Base-by-base conservation (phyloP, 192 early-diverging fungal species). In the Coemansia sp. region DNA sequence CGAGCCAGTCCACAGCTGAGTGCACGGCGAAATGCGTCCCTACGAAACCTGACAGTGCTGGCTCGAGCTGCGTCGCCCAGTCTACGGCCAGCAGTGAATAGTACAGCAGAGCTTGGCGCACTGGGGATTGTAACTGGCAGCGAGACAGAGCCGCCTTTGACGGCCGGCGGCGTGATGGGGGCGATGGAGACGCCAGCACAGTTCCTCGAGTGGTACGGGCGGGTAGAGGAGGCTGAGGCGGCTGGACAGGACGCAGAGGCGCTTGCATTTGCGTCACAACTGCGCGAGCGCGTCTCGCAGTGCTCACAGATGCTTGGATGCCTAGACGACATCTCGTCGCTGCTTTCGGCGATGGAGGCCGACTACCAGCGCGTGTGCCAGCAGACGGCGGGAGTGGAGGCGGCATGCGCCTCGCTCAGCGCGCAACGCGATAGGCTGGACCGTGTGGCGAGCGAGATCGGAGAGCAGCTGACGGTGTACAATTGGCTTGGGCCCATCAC, bases 131-230 rank as follows among this genome's bases (percentile, higher is more conserved):
- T 60, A 33, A 33, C 34, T 60, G 57, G 57, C 44, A 52, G 24
- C n/a, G 49, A 36, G 3, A 6, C 64, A 36, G 52, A 39, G 47
- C 39, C 50, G 20, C 20, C 64, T 13, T 5, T 63, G 41, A 46
- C n/a, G 3, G 38, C 38, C 5, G 29, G 50, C 5, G 15, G 40
- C 43, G 31, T 80, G 31, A 55, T 73, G 15, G 86, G 82, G 75
- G 86, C 92, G 2, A 92, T 98, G 44, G 91, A 95, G 57, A 97
- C 90, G 3, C 90, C 92, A 0, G 93, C 95, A 29, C 91, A 98
- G 84, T 99, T 99, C 66, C 88, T 98, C 64, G 91, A 94, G 68
- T 99, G 97, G 97, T 97, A 96, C 83, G 85, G 92, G 18, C 70
- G 64, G 12, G 88, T 93, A 6, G 95, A 98, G 73, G 71, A 81